phyloP scores from a whole-genome alignment of 2,329 filamentous ascomycete species.

The Pyrenochaeta sp. region DNA sequence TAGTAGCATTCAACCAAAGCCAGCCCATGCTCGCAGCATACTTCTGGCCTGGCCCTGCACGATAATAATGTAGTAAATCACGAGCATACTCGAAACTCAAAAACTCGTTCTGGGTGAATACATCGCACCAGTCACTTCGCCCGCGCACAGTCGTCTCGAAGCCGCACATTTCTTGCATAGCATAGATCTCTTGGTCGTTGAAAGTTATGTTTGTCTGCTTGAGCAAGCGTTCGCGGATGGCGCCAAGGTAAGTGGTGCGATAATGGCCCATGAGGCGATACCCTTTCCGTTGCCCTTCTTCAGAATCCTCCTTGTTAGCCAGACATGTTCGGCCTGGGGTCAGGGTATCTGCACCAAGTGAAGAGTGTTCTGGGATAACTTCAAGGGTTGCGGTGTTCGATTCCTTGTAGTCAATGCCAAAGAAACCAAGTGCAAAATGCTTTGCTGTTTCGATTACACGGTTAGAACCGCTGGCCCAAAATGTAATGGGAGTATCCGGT shows the following conservation, averaged over 20 bases:
- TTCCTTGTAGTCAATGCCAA: slow-evolving; percentile 59
- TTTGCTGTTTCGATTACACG: slow-evolving; percentile 66
- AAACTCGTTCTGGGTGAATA: slow-evolving; percentile 65
- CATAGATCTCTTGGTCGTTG: slow-evolving; percentile 60
- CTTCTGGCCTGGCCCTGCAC: slow-evolving; percentile 64
- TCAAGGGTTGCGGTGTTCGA: slow-evolving; percentile 51
- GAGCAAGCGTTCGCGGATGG: slow-evolving; percentile 56
- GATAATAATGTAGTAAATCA: slow-evolving; percentile 67
- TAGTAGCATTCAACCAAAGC: slow-evolving; percentile 67
- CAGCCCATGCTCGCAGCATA: slow-evolving; percentile 65
- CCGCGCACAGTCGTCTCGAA: slow-evolving; percentile 66
- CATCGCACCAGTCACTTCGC: slow-evolving; percentile 63
- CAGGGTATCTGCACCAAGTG: slow-evolving; percentile 63
- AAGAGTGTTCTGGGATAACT: slow-evolving; percentile 61
- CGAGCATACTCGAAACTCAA: slow-evolving; percentile 66
- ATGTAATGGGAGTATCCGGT: slow-evolving; percentile 19
- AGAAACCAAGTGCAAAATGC: slow-evolving; percentile 64
- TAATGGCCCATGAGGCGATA: slow-evolving; percentile 58
- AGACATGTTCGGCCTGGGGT: slow-evolving; percentile 62
- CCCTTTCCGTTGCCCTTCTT: slow-evolving; percentile 61
- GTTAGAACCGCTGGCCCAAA: slow-evolving; percentile 65
- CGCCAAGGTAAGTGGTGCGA: slow-evolving; percentile 57
- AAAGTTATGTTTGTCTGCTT: slow-evolving; percentile 56
- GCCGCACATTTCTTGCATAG: slow-evolving; percentile 70
- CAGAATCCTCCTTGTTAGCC: slow-evolving; percentile 48